A percentile compares a stretch with the other conserved stretches of the same genome.
phyloP scores from a whole-genome alignment of 805 yeast species.

The Candida schatavii region DNA sequence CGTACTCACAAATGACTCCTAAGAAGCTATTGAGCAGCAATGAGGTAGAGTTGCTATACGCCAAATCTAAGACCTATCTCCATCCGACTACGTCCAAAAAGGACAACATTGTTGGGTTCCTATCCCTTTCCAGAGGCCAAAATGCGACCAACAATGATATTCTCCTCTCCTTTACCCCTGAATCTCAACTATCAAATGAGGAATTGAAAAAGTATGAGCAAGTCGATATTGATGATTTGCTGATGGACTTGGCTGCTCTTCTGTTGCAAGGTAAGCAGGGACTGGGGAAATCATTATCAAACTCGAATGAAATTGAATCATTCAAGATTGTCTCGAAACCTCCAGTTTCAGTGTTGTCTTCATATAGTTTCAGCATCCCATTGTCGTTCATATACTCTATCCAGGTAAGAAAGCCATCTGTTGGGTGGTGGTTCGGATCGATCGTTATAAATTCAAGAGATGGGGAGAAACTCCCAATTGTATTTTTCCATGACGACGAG shows the following conservation, averaged over 20 bases:
- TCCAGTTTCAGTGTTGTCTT: conserved; percentile 45
- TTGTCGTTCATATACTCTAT: conserved; percentile 67
- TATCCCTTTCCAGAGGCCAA: conserved; percentile 59
- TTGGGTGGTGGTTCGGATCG: conserved; percentile 93
- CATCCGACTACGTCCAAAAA: conserved; percentile 74
- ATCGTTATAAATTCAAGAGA: conserved; percentile 67
- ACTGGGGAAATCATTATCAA: neutral
- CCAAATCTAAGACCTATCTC: conserved; percentile 71
- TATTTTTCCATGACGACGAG: conserved; percentile 92
- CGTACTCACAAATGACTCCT: conserved; percentile 1
- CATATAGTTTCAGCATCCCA: conserved; percentile 69
- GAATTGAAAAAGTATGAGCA: conserved; percentile 47
- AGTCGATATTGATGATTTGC: conserved; percentile 45
- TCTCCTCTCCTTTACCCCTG: conserved; percentile 69
- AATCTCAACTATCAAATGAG: conserved; percentile 40
- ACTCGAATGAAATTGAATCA: neutral
- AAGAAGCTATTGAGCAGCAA: conserved; percentile 9
- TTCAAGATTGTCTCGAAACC: conserved; percentile 48
- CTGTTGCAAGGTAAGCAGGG: conserved; percentile 3
- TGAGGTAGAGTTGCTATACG: conserved; percentile 49
- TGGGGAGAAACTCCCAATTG: conserved; percentile 70
- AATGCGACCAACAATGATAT: conserved; percentile 53
- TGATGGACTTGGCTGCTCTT: conserved; percentile 18
- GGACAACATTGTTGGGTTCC: conserved; percentile 79
- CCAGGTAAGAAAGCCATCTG: conserved; percentile 78